A percentile compares a stretch with the other conserved stretches of the same genome.
Evolutionary conservation across 2,329 filamentous ascomycete genomes (phyloP).

Genomic region (Apiospora malaysiana): DNA sequence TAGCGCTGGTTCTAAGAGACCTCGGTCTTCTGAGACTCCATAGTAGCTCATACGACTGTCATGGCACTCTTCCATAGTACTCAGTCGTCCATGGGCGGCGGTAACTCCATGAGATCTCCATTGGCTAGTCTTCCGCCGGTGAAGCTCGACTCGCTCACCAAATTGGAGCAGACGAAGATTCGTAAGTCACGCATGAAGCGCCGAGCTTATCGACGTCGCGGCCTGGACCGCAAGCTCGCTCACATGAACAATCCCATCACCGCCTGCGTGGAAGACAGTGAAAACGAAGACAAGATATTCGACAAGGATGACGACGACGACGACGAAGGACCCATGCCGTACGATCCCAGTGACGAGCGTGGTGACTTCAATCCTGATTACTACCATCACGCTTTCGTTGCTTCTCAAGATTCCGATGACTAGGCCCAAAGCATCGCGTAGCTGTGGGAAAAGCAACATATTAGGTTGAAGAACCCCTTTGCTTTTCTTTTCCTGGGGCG

Average conservation of each 20-base stretch:
- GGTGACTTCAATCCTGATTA: neutral
- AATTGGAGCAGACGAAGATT: neutral
- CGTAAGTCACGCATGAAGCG: neutral
- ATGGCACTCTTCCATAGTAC: neutral
- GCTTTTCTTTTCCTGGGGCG: neutral
- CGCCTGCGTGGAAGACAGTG: neutral
- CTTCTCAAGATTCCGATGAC: neutral
- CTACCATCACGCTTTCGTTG: neutral
- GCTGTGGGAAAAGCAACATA: neutral
- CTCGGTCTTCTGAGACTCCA: no score
- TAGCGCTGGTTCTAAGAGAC: neutral
- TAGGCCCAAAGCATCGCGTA: neutral
- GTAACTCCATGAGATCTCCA: neutral
- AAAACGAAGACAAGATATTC: neutral
- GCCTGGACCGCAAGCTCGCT: slow-evolving; percentile 1
- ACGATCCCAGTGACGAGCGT: neutral
- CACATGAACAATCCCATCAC: neutral
- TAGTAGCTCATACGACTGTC: neutral
- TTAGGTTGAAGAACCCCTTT: neutral
- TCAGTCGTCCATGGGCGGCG: neutral
- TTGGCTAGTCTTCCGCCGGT: neutral
- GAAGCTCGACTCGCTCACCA: slow-evolving; percentile 1
- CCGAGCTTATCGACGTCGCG: neutral
- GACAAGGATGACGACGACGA: neutral
- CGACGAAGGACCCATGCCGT: neutral